These are phyloP conservation scores for Colletotrichum spinosum DNA, from an alignment of 2,329 filamentous ascomycete species.

Conservation along the genomic window DNA sequence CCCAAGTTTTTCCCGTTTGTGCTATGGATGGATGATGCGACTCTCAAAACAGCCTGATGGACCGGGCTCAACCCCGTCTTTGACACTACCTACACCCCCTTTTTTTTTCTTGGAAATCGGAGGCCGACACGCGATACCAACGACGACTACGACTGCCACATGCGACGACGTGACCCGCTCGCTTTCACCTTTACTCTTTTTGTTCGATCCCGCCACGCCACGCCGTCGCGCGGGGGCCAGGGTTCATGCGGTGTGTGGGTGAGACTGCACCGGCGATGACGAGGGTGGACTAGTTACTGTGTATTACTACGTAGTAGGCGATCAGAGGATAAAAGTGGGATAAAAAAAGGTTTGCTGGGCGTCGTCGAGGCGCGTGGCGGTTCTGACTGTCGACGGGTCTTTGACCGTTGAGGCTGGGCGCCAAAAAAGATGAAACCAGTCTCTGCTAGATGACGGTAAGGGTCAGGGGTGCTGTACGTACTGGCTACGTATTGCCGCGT, in stretches of 20 bases:
- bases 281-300: neutral
- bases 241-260: too few species aligned
- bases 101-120: neutral
- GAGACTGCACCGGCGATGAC: too few species aligned
- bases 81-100: neutral
- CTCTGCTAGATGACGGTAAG: constrained; percentile 28
- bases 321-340: constrained; percentile 14
- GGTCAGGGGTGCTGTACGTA: neutral
- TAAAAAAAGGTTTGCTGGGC: constrained; percentile 34
- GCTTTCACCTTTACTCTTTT: too few species aligned
- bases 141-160: constrained; percentile 15
- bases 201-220: too few species aligned
- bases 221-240: too few species aligned
- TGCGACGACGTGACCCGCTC: too few species aligned
- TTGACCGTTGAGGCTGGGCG: constrained; percentile 15
- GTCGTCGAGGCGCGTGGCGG: constrained; percentile 25
- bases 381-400: constrained; percentile 21
- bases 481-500: neutral
- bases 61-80: neutral
- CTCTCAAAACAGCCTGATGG: constrained; percentile 34
- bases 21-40: constrained; percentile 21
- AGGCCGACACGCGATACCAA: constrained; percentile 4
- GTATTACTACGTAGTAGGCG: neutral
- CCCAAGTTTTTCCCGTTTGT: neutral
- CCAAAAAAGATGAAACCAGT: constrained; percentile 35